Conservation (phyloP, 305 asterid genomes). For the Fraxinus ornus region DNA sequence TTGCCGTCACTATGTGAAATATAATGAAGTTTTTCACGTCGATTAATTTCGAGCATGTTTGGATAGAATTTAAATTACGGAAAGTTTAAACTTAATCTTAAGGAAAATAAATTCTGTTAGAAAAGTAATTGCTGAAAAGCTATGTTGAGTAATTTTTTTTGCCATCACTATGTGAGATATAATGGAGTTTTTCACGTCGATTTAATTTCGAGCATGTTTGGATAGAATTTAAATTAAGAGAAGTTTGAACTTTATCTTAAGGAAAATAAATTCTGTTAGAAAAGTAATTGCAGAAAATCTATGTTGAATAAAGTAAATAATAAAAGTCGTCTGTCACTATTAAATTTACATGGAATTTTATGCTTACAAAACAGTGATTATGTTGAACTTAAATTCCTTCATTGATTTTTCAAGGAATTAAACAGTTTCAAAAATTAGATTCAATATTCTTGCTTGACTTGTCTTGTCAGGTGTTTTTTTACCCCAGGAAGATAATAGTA, state of each 20-base stretch:
- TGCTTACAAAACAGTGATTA: background rate
- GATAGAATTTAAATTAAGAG: no score
- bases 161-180: no score
- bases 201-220: no score
- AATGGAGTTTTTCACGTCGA: no score
- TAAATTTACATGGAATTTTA: background rate
- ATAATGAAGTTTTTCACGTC: no score
- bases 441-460: background rate
- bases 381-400: background rate
- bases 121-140: background rate
- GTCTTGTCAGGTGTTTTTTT: background rate
- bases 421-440: background rate
- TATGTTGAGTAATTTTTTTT: no score
- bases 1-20: no score
- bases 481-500: no score
- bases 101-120: background rate
- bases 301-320: no score
- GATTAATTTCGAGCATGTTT: no score
- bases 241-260: background rate
- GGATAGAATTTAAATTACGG: no score
- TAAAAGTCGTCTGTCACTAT: background rate
- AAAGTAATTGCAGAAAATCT: background rate
- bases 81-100: background rate
- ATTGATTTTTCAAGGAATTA: no score
- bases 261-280: background rate